phyloP scores from a whole-genome alignment of 129 eudicot genomes.

The Mikania micrantha region DNA sequence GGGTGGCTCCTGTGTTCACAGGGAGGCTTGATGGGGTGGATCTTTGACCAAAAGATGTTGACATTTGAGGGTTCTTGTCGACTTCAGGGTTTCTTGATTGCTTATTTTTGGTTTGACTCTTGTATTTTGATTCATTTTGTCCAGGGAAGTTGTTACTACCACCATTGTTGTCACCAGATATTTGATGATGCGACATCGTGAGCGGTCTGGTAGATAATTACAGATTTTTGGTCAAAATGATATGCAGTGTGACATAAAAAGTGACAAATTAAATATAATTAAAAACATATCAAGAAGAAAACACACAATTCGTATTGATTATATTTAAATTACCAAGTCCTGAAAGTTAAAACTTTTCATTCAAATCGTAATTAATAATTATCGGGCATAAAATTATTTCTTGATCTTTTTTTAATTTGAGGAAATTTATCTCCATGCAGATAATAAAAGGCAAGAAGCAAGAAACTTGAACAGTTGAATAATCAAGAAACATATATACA shows the following conservation, averaged over 20 bases:
- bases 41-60: constrained; percentile 17
- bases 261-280: not conserved
- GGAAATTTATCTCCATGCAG: not conserved
- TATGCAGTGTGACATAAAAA: constrained; percentile 2
- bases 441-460: not conserved
- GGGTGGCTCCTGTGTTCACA: constrained; percentile 44
- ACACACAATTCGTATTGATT: not conserved
- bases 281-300: not conserved
- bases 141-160: constrained; percentile 32
- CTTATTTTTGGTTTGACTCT: constrained; percentile 34
- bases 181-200: constrained; percentile 23
- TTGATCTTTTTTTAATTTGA: not conserved
- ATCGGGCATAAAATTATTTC: not conserved
- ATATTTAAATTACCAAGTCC: not conserved
- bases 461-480: not conserved
- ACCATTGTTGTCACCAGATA: constrained; percentile 23
- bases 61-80: constrained; percentile 29
- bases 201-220: not conserved
- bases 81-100: constrained; percentile 29
- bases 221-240: not conserved
- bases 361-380: not conserved
- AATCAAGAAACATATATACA: not conserved
- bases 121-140: constrained; percentile 12
- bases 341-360: not conserved
- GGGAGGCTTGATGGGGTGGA: constrained; percentile 22